Evolutionary conservation across 2,329 filamentous ascomycete genomes (phyloP).

Genomic region (Pezicula carpinea): DNA sequence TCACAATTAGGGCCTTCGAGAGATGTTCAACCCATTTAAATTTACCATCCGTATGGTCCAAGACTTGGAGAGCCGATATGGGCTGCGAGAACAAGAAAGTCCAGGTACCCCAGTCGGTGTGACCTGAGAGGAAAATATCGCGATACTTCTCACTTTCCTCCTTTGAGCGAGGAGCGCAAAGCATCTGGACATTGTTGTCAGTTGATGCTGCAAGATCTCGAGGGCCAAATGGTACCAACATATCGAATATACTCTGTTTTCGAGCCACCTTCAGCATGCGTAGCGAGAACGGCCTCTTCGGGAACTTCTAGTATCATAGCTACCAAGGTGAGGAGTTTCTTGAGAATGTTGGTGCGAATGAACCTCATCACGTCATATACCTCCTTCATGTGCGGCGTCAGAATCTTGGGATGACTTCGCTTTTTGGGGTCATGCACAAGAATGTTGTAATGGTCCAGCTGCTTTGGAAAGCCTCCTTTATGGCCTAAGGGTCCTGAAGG

Average conservation of each 20-base stretch:
- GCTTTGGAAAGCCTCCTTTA: conserved; percentile 14
- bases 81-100: conserved; percentile 36
- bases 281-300: conserved; percentile 31
- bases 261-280: conserved; percentile 31
- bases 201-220: not conserved
- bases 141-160: conserved; percentile 33
- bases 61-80: conserved; percentile 34
- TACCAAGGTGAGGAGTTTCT: conserved; percentile 34
- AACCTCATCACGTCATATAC: conserved; percentile 24
- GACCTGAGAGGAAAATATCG: conserved; percentile 35
- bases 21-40: conserved; percentile 35
- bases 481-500: conserved; percentile 20
- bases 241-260: conserved; percentile 34
- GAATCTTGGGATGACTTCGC: conserved; percentile 16
- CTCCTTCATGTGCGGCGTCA: conserved; percentile 21
- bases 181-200: conserved; percentile 24
- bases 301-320: conserved; percentile 35
- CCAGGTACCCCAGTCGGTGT: conserved; percentile 37
- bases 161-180: conserved; percentile 31
- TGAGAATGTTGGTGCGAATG: conserved; percentile 24
- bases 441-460: conserved; percentile 10
- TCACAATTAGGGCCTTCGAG: conserved; percentile 33
- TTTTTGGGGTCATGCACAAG: conserved; percentile 20
- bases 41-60: conserved; percentile 27
- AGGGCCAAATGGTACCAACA: not conserved